Evolutionary conservation across 2,329 filamentous ascomycete species (phyloP), one percentile per base, ranked within the genome.

Genomic region (Thermoascus crustaceus): DNA sequence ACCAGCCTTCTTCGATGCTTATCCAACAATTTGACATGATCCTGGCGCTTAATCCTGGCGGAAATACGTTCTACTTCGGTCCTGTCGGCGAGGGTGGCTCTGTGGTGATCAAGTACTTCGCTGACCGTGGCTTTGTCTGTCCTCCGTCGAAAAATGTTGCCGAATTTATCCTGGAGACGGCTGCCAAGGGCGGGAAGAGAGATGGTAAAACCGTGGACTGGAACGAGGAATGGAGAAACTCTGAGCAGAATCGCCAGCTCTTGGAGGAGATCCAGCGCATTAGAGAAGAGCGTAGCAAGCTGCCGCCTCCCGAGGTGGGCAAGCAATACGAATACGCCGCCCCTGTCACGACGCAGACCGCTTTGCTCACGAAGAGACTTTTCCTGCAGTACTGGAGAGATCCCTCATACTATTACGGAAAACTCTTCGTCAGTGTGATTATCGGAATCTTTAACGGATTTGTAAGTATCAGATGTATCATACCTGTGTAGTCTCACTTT

Each of bases 401-500:
- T 42, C 79, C 82, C 0, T 78, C 76, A 1, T 89, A 88, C 56
- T 66, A 85, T 37, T 87, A 86, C 57, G 78, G 80, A 40, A 86
- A 85, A 53, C 63, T 89, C 17, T 87, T 86, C 58, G 72, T 79
- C 21, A 71, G 77, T 3, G 74, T 85, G 39, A 72, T 85, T 41
- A 69, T 83, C 29, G 82, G 80, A 10, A 76, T 86, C 55, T 85
- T 87, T 69, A 85, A 85, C 60, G 81, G 80, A 14, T 86, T 85
- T 61, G 45, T 48, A 42, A 41, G 45, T 43, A n/a, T 17, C 9
- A 8, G 13, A 9, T 26, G 22, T 10, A 24, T 24, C 2, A 24
- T 9, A 10, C 4, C 11, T 9, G 11, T 24, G 11, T 10, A 24
- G 5, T 10, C 7, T 10, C 11, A 2, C 24, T 17, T 25, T 11